phyloP scores from a whole-genome alignment of 2,329 filamentous ascomycete species.

The Fusarium luffae region DNA sequence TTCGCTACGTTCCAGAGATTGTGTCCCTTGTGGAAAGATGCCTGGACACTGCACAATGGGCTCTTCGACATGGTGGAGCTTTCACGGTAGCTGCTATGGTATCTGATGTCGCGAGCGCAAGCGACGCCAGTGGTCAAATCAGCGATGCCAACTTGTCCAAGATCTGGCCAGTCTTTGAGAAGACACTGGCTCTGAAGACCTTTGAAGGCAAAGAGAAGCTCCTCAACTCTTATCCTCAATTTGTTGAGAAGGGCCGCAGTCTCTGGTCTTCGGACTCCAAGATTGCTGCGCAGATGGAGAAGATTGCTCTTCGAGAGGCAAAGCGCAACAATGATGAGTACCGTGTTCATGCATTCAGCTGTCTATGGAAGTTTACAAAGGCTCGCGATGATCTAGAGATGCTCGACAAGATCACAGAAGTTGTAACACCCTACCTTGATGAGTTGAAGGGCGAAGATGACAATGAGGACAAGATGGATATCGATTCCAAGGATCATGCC shows the following conservation, averaged over 20 bases:
- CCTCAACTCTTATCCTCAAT: conserved; percentile 80
- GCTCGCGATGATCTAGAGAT: conserved; percentile 76
- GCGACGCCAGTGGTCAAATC: conserved; percentile 68
- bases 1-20: conserved; percentile 88
- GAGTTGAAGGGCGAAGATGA: conserved; percentile 66
- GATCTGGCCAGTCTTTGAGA: conserved; percentile 87
- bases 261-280: conserved; percentile 65
- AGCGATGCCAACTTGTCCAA: conserved; percentile 67
- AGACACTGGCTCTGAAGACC: conserved; percentile 85
- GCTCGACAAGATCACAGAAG: conserved; percentile 71
- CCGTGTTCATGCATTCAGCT: conserved; percentile 77
- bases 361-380: conserved; percentile 77
- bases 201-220: conserved; percentile 93
- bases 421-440: conserved; percentile 73
- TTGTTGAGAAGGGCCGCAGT: conserved; percentile 72
- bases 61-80: conserved; percentile 87
- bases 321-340: conserved; percentile 92
- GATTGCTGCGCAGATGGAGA: conserved; percentile 75
- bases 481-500: conserved; percentile 60
- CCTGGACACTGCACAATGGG: conserved; percentile 86
- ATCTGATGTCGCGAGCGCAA: conserved; percentile 70
- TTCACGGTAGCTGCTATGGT: conserved; percentile 81
- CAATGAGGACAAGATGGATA: conserved; percentile 75
- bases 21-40: conserved; percentile 72
- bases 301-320: conserved; percentile 85